A percentile compares a stretch with the other conserved stretches of the same genome.
phyloP scores from a whole-genome alignment of 805 yeast genomes.

The Wickerhamomyces pijperi region DNA sequence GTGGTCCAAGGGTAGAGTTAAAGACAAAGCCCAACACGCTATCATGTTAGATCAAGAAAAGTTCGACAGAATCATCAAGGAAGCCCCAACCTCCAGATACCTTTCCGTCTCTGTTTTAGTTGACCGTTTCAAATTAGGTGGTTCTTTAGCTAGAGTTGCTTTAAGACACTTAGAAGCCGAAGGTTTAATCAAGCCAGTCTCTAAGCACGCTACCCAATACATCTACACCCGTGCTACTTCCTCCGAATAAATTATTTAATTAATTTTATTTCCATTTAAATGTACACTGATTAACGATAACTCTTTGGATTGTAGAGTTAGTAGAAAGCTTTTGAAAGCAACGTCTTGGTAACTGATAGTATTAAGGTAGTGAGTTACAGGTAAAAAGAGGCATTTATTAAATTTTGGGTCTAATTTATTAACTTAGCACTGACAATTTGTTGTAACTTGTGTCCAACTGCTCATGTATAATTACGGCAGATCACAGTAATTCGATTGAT shows the following conservation, averaged over 20 bases:
- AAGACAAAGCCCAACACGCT: constrained; percentile 99
- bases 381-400: no score
- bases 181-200: constrained; percentile 90
- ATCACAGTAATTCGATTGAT: no score
- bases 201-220: constrained; percentile 92
- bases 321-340: no score
- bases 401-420: no score
- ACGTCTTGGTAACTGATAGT: no score
- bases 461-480: no score
- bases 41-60: constrained; percentile 95
- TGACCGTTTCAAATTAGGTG: constrained; percentile 98
- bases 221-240: constrained; percentile 83
- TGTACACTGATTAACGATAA: constrained; percentile 19
- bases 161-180: constrained; percentile 89
- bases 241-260: constrained; percentile 32
- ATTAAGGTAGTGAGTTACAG: no score
- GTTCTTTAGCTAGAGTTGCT: constrained; percentile 98
- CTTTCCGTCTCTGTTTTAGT: constrained; percentile 97
- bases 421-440: no score
- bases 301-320: no score
- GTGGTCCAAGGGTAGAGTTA: constrained; percentile 99
- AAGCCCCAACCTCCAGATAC: constrained; percentile 97
- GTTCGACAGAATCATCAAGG: constrained; percentile 98
- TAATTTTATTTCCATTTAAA: constrained; percentile 7
- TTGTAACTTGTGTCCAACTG: no score